Base-by-base conservation (phyloP, 345 rosid genomes). In the Salix udensis region DNA sequence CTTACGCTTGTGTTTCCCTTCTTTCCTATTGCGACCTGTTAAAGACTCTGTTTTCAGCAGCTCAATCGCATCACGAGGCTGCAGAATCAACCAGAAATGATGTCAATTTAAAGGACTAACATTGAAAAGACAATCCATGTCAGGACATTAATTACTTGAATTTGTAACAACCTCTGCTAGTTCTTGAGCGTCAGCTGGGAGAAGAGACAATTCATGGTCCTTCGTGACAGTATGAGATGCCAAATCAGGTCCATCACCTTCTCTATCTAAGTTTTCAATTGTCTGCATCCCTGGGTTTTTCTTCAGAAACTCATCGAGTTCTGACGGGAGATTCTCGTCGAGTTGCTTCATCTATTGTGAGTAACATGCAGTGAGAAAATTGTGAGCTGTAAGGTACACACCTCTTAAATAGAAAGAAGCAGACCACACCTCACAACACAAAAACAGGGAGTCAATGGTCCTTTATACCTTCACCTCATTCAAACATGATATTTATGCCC, bases 281-380 rank as follows among this genome's bases (percentile, higher is more conserved):
- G 67, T 66, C 73, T 80, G 81, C 77, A 76, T 65, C 64, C 74
- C 68, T 58, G 75, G 55, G 70, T 78, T 82, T 76, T 73, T 76
- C 23, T 77, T 76, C 74, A 92, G 80, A 72, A 86, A 77, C 81
- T 91, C 95, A 70, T 89, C 93, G 26, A 93, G 79, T 34, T 89
- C 86, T 44, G 83, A 82, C 14, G 92, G 91, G 74, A 91, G 89
- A 81, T 88, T 80, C 72, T 81, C 91, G 76, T 89, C 92, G 69
- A 93, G 88, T 85, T 90, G 84, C 81, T 88, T 93, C 78, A 86
- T 79, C 98, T 94, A 81, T 68, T 23, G 31, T 28, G 46, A 4
- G 52, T 28, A 83, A 26, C 67, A 83, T 6, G 12, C 24, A 73
- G 60, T 36, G 69, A 61, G 77, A 39, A 81, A 23, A 31, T 44